Conservation (phyloP, 2,329 filamentous ascomycete genomes). For the Fonsecaea multimorphosa region DNA sequence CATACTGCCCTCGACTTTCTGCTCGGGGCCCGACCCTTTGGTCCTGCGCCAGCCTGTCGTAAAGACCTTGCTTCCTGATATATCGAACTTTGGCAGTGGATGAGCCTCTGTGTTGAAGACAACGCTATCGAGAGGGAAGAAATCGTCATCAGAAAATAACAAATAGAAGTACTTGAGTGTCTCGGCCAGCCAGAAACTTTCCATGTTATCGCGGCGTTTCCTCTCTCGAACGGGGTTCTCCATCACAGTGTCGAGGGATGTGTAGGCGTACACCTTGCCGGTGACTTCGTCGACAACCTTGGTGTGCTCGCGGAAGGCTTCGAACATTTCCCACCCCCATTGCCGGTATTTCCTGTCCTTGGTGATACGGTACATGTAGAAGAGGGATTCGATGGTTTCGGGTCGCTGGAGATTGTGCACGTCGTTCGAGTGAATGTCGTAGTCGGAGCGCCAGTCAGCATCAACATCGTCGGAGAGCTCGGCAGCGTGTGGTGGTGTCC, state of each 20-base stretch:
- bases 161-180: slow-evolving; percentile 98
- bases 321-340: slow-evolving; percentile 99
- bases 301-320: slow-evolving; percentile 84
- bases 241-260: slow-evolving; percentile 34
- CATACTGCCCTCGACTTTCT: background rate
- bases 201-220: slow-evolving; percentile 78
- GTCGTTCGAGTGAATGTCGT: slow-evolving; percentile 79
- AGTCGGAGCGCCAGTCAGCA: slow-evolving; percentile 77
- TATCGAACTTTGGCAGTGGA: slow-evolving; percentile 83
- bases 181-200: slow-evolving; percentile 98
- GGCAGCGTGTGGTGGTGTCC: slow-evolving; percentile 59
- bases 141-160: slow-evolving; percentile 73
- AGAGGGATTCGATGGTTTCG: slow-evolving; percentile 93
- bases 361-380: slow-evolving; percentile 99
- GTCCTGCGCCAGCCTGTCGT: slow-evolving; percentile 74
- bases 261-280: slow-evolving; percentile 37
- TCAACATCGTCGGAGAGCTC: slow-evolving; percentile 53
- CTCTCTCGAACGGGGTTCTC: slow-evolving; percentile 32
- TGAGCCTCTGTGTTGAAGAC: slow-evolving; percentile 98
- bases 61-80: slow-evolving; percentile 69
- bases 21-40: slow-evolving; percentile 8
- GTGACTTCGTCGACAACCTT: slow-evolving; percentile 71
- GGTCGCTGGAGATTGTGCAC: slow-evolving; percentile 91
- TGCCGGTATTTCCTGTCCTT: slow-evolving; percentile 86
- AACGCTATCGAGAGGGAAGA: slow-evolving; percentile 69